Evolutionary conservation across 2,329 filamentous ascomycete genomes (phyloP).

Genomic region (Epichloe typhina): DNA sequence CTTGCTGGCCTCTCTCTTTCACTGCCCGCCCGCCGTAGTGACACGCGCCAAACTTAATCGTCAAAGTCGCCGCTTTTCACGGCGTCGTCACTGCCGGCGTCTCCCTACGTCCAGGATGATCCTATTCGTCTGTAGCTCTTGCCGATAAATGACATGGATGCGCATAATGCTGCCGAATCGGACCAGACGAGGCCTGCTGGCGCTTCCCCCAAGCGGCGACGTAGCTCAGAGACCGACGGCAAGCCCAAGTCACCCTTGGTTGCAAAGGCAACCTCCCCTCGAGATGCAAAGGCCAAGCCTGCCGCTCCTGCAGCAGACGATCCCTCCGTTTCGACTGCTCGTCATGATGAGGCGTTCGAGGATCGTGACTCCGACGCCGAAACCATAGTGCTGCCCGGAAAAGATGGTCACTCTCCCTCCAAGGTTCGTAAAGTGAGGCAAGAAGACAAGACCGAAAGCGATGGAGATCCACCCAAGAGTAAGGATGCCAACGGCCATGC

Average conservation of each 20-base stretch:
- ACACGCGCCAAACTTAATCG: background rate
- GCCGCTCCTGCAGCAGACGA: background rate
- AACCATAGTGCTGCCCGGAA: constrained; percentile 55
- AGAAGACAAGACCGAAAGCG: constrained; percentile 48
- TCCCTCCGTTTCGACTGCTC: constrained; percentile 6
- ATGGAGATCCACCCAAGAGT: constrained; percentile 26
- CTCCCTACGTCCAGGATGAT: constrained; percentile 40
- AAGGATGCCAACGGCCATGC: constrained; percentile 17
- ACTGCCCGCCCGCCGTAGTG: background rate
- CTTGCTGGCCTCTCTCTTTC: background rate
- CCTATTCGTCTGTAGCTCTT: constrained; percentile 35
- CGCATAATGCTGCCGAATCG: constrained; percentile 53
- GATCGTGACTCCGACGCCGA: constrained; percentile 59
- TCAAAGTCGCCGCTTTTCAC: constrained; percentile 2
- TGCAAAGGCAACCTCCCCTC: constrained; percentile 8
- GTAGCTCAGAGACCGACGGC: constrained; percentile 12
- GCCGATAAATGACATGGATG: constrained; percentile 55
- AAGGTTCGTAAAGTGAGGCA: constrained; percentile 52
- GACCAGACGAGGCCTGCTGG: constrained; percentile 44
- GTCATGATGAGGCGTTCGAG: constrained; percentile 25
- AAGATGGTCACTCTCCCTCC: constrained; percentile 48
- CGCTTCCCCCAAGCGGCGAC: constrained; percentile 38
- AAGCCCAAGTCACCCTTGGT: constrained; percentile 6
- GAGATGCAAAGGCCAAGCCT: constrained; percentile 5
- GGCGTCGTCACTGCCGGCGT: constrained; percentile 6